Percentiles rank a stretch among this genome's conserved stretches.
Evolutionary conservation across 2,329 filamentous ascomycete species (phyloP).

Genomic region (Elsinoe necatrix): DNA sequence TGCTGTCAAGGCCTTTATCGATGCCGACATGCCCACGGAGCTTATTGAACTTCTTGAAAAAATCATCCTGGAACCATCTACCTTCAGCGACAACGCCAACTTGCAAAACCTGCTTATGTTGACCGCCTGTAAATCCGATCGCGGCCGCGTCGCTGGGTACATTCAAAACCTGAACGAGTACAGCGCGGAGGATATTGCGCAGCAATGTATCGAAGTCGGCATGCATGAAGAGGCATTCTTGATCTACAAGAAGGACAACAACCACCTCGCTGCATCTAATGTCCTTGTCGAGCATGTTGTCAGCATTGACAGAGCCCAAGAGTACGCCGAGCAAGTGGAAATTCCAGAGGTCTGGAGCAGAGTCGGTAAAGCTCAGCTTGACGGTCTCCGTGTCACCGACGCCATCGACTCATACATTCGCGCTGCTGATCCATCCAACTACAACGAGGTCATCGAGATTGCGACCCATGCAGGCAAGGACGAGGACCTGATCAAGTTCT

Average conservation of each 20-base stretch:
- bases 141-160: constrained; percentile 89
- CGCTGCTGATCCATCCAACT: constrained; percentile 85
- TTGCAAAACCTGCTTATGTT: constrained; percentile 94
- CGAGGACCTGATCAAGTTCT: constrained; percentile 90
- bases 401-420: constrained; percentile 96
- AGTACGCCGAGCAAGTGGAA: constrained; percentile 91
- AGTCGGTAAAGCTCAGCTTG: constrained; percentile 94
- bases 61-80: constrained; percentile 98
- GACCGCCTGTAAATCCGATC: constrained; percentile 94
- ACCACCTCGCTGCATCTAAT: constrained; percentile 76
- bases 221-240: constrained; percentile 95
- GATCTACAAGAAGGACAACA: constrained; percentile 95
- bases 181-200: constrained; percentile 83
- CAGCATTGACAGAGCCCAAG: constrained; percentile 93
- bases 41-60: constrained; percentile 97
- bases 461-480: constrained; percentile 94
- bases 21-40: constrained; percentile 82
- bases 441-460: constrained; percentile 91
- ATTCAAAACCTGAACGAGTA: constrained; percentile 86
- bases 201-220: constrained; percentile 88
- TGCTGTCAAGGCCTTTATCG: constrained; percentile 86
- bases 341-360: constrained; percentile 95
- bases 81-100: constrained; percentile 94
- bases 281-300: constrained; percentile 95
- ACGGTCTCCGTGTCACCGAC: constrained; percentile 86